phyloP scores from a whole-genome alignment of 192 early-diverging fungal species.

The Backusella mclennaniae region DNA sequence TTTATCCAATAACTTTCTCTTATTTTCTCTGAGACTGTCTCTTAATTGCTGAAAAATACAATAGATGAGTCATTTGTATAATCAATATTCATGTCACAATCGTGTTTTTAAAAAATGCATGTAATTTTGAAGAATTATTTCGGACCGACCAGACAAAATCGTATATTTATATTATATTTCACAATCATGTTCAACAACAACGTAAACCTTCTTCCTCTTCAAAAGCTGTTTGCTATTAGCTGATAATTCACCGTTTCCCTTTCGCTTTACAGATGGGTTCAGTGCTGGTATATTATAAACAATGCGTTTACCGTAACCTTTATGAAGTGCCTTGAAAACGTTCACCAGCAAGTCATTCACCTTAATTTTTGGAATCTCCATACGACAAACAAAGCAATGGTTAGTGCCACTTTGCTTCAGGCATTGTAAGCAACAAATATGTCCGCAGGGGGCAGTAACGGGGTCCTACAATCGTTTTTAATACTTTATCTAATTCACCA shows the following conservation, averaged over 20 bases:
- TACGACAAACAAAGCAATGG: slow-evolving; percentile 34
- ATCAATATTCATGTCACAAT: background rate
- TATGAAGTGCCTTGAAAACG: slow-evolving; percentile 18
- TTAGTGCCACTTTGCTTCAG: slow-evolving; percentile 12
- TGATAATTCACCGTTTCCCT: background rate
- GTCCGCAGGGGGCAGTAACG: slow-evolving; percentile 36
- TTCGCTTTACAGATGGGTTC: background rate
- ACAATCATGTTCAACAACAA: background rate
- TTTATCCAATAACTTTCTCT: too few relatives aligned
- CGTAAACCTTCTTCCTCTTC: background rate
- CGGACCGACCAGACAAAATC: background rate
- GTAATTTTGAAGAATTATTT: background rate
- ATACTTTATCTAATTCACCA: too few relatives aligned
- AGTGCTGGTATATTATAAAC: background rate
- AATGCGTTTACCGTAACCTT: slow-evolving; percentile 1
- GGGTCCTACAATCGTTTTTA: slow-evolving; percentile 21
- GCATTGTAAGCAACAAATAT: slow-evolving; percentile 35
- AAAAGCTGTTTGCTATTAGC: background rate
- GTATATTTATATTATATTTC: background rate
- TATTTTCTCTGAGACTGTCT: too few relatives aligned
- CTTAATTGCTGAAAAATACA: too few relatives aligned
- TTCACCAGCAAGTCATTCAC: slow-evolving; percentile 21
- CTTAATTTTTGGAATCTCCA: background rate
- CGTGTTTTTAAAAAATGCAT: background rate
- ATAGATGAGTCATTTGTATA: background rate